A percentile compares a stretch with the other conserved stretches of the same genome.
Conservation (phyloP, 257 asterid genomes). For the Gentiana dahurica region DNA sequence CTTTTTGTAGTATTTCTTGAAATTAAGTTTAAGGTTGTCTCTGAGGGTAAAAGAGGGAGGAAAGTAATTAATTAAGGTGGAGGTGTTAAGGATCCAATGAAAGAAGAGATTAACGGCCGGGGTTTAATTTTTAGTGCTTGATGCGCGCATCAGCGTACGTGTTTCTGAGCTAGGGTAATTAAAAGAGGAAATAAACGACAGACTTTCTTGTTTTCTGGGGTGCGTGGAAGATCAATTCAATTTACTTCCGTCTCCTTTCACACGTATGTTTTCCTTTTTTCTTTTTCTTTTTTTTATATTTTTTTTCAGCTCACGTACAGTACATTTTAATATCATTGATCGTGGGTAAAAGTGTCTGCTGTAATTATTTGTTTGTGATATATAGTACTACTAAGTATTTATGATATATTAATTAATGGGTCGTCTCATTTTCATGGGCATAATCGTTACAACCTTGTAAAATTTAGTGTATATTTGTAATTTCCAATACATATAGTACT, state of each 20-base stretch:
- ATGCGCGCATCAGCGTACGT: constrained; percentile 20
- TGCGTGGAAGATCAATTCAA: constrained; percentile 7
- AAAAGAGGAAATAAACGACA: constrained; percentile 32
- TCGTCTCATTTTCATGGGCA: no score
- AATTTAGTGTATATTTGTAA: no score
- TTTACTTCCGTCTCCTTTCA: constrained; percentile 22
- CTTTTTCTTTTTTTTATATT: neutral
- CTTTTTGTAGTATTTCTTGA: no score
- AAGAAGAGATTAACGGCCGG: constrained; percentile 38
- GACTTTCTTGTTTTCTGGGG: constrained; percentile 8
- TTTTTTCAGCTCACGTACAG: neutral
- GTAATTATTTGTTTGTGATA: neutral
- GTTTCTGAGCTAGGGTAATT: constrained; percentile 15
- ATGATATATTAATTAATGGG: neutral
- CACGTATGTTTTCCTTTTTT: constrained; percentile 18
- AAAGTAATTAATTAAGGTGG: no score
- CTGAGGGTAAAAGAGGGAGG: no score
- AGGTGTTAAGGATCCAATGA: no score
- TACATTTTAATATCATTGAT: no score
- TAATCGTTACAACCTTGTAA: no score
- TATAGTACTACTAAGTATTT: neutral
- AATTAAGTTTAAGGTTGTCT: no score
- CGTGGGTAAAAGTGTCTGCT: neutral
- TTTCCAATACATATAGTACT: no score
- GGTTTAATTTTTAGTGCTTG: constrained; percentile 57